Evolutionary conservation across 768 basidiomycete species (phyloP).

Genomic region (Sporobolomyces roseus): DNA sequence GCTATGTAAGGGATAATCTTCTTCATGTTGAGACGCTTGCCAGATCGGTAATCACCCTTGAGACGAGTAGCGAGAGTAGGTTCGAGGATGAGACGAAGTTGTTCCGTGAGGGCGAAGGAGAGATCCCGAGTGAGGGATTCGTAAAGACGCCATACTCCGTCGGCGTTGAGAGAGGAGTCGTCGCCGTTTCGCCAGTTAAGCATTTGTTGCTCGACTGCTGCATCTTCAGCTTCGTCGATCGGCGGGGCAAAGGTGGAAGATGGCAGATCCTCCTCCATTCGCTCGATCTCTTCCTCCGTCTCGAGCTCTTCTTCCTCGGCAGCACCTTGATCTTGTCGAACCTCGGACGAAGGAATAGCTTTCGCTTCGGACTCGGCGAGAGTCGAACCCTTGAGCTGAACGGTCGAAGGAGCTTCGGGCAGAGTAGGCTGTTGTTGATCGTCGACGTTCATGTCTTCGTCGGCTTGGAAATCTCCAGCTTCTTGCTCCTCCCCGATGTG

Average conservation of each 20-base stretch:
- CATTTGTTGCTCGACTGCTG: slow-evolving; percentile 57
- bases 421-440: slow-evolving; percentile 18
- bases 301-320: slow-evolving; percentile 45
- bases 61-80: slow-evolving; percentile 90
- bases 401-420: slow-evolving; percentile 25
- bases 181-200: slow-evolving; percentile 61
- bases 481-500: slow-evolving; percentile 70
- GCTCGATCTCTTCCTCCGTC: slow-evolving; percentile 43
- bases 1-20: slow-evolving; percentile 97
- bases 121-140: slow-evolving; percentile 85
- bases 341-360: slow-evolving; percentile 48
- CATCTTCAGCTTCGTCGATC: slow-evolving; percentile 46
- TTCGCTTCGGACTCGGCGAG: slow-evolving; percentile 46
- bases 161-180: slow-evolving; percentile 58
- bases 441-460: slow-evolving; percentile 52
- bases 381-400: slow-evolving; percentile 39
- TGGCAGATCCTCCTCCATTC: slow-evolving; percentile 59
- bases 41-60: slow-evolving; percentile 93
- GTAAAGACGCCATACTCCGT: slow-evolving; percentile 86
- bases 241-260: slow-evolving; percentile 43
- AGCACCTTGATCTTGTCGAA: slow-evolving; percentile 30
- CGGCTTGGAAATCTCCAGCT: slow-evolving; percentile 70
- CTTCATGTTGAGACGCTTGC: slow-evolving; percentile 97
- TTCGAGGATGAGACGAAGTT: slow-evolving; percentile 90
- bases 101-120: slow-evolving; percentile 87